Conservation (phyloP, 257 asterid genomes). For the Sherardia arvensis region DNA sequence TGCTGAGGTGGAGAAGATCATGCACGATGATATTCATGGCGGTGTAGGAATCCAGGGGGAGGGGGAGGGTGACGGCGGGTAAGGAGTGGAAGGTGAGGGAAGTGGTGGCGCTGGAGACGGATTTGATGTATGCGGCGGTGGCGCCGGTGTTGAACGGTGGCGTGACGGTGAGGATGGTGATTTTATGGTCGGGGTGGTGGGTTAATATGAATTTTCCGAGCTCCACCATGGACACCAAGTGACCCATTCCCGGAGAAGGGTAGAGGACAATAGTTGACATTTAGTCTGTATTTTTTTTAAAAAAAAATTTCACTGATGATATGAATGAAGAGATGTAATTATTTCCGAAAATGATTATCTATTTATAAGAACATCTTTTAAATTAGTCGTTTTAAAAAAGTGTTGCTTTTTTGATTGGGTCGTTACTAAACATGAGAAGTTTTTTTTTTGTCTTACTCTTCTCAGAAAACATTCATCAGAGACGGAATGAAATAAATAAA, state of each 20-base stretch:
- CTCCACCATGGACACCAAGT: conserved; percentile 68
- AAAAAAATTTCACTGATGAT: no score
- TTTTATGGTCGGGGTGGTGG: conserved; percentile 29
- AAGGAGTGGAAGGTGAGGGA: conserved; percentile 54
- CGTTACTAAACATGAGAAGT: no score
- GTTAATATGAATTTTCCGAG: conserved; percentile 48
- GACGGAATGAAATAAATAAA: no score
- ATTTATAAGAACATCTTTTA: no score
- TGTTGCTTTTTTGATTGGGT: no score
- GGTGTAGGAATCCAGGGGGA: conserved; percentile 22
- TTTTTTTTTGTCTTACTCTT: no score
- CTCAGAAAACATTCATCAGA: no score
- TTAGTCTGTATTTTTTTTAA: no score
- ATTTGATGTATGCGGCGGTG: conserved; percentile 41
- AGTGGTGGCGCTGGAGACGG: conserved; percentile 29
- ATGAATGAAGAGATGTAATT: background rate
- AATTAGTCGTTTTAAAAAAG: no score
- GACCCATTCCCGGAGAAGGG: conserved; percentile 72
- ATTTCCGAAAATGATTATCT: background rate
- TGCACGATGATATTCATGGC: conserved; percentile 31
- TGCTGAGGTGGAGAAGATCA: conserved; percentile 28
- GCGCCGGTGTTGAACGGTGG: conserved; percentile 42
- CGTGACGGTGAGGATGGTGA: conserved; percentile 27
- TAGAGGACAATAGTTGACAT: conserved; percentile 30
- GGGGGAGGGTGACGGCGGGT: conserved; percentile 27